Conservation (phyloP, 441 rosid genomes). For the Breynia disticha region DNA sequence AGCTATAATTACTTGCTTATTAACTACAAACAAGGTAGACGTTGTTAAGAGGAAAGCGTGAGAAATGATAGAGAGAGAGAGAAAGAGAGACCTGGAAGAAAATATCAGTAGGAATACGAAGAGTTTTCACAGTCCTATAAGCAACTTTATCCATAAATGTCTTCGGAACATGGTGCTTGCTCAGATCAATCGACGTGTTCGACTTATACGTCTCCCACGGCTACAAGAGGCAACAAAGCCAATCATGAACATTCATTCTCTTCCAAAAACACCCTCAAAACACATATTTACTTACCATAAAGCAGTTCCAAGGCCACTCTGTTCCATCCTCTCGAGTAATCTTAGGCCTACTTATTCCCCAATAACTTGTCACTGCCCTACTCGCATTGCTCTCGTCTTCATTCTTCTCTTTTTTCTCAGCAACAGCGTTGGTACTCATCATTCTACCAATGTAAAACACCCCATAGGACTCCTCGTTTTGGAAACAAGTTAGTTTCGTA, state of each 20-base stretch:
- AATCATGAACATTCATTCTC: not conserved
- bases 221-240: slow-evolving; percentile 20
- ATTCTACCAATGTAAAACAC: slow-evolving; percentile 23
- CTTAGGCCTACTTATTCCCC: slow-evolving; percentile 65
- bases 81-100: slow-evolving; percentile 48
- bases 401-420: slow-evolving; percentile 4
- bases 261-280: too few species aligned
- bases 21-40: not conserved
- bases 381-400: slow-evolving; percentile 11
- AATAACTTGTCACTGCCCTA: slow-evolving; percentile 33
- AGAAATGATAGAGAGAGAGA: not conserved
- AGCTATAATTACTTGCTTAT: not conserved
- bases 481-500: not conserved
- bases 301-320: slow-evolving; percentile 75
- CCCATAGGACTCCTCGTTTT: not conserved
- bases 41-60: too few species aligned
- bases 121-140: slow-evolving; percentile 48
- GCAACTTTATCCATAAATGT: slow-evolving; percentile 53
- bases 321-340: slow-evolving; percentile 54
- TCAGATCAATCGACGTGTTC: slow-evolving; percentile 52
- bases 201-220: slow-evolving; percentile 65
- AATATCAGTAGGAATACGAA: slow-evolving; percentile 54
- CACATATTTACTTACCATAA: too few species aligned
- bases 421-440: slow-evolving; percentile 23
- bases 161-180: slow-evolving; percentile 58